A percentile compares a stretch with the other conserved stretches of the same genome.
Conservation (phyloP, 1,284 basidiomycete species). For the Mycosarcoma mackinlayi region DNA sequence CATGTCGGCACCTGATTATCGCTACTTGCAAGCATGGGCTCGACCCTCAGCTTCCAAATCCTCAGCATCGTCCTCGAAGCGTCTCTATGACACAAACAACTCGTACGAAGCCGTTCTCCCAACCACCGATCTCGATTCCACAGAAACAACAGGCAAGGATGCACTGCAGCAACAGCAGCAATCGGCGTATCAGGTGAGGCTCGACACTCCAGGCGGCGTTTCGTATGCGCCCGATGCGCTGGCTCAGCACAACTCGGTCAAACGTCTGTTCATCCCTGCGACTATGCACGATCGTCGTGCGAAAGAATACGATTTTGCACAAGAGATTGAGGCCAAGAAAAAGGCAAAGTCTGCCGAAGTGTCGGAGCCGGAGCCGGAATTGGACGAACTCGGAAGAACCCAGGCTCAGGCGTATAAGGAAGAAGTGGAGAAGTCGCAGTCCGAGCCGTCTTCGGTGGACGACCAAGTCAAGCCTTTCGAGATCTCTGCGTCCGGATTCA, state of each 20-base stretch:
- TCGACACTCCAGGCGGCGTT: slow-evolving; percentile 64
- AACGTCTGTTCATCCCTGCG: slow-evolving; percentile 59
- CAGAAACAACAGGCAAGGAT: slow-evolving; percentile 20
- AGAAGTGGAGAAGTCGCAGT: slow-evolving; percentile 15
- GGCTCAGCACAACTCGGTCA: slow-evolving; percentile 56
- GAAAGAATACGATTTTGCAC: slow-evolving; percentile 46
- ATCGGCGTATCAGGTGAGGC: slow-evolving; percentile 51
- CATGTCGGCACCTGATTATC: slow-evolving; percentile 50
- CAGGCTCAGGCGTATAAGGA: slow-evolving; percentile 47
- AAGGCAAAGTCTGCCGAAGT: neutral
- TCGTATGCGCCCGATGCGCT: slow-evolving; percentile 61
- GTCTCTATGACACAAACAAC: slow-evolving; percentile 17
- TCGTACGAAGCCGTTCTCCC: slow-evolving; percentile 38
- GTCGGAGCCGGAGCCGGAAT: neutral
- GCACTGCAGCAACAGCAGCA: slow-evolving; percentile 14
- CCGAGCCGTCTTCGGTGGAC: neutral
- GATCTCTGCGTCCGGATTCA: slow-evolving; percentile 2
- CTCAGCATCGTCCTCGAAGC: slow-evolving; percentile 11
- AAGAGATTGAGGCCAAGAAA: slow-evolving; percentile 41
- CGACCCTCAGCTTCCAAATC: slow-evolving; percentile 33
- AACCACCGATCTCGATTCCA: slow-evolving; percentile 22
- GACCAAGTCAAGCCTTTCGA: slow-evolving; percentile 14
- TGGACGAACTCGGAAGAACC: slow-evolving; percentile 25
- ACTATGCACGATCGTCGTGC: slow-evolving; percentile 27
- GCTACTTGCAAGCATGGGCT: slow-evolving; percentile 55